These are phyloP conservation scores for Ruellia speciosa DNA, from an alignment of 305 asterid species.

Conservation along the genomic window DNA sequence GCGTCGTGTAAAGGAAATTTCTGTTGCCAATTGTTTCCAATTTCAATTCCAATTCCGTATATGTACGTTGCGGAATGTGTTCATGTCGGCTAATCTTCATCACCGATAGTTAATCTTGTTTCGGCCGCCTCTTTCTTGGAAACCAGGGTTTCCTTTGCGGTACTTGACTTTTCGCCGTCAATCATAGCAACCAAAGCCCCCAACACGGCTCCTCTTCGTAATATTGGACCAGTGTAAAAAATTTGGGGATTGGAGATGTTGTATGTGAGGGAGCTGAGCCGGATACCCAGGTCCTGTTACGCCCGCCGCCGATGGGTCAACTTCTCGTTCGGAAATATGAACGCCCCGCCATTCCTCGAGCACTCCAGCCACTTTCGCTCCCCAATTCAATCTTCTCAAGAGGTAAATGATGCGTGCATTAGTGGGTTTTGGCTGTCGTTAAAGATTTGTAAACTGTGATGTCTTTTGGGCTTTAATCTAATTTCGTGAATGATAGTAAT, in stretches of 20 bases:
- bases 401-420: constrained; percentile 33
- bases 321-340: constrained; percentile 20
- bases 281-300: constrained; percentile 45
- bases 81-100: too few species aligned
- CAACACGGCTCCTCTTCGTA: not conserved
- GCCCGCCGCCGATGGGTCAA: constrained; percentile 35
- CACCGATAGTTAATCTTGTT: too few species aligned
- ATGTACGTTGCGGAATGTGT: too few species aligned
- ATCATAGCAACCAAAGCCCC: not conserved
- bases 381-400: constrained; percentile 35
- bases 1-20: not conserved
- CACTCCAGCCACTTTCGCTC: constrained; percentile 33
- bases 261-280: constrained; percentile 40
- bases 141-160: constrained; percentile 5
- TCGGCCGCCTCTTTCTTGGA: constrained; percentile 8
- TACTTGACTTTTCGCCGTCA: constrained; percentile 13
- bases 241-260: constrained; percentile 29
- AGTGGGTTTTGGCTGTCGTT: not conserved
- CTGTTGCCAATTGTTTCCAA: too few species aligned
- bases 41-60: not conserved
- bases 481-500: constrained; percentile 1
- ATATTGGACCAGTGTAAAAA: not conserved
- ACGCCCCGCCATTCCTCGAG: constrained; percentile 28
- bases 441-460: not conserved
- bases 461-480: constrained; percentile 8